A percentile compares a stretch with the other conserved stretches of the same genome.
Conservation (phyloP, 345 rosid species). For the Iberis pinnata region DNA sequence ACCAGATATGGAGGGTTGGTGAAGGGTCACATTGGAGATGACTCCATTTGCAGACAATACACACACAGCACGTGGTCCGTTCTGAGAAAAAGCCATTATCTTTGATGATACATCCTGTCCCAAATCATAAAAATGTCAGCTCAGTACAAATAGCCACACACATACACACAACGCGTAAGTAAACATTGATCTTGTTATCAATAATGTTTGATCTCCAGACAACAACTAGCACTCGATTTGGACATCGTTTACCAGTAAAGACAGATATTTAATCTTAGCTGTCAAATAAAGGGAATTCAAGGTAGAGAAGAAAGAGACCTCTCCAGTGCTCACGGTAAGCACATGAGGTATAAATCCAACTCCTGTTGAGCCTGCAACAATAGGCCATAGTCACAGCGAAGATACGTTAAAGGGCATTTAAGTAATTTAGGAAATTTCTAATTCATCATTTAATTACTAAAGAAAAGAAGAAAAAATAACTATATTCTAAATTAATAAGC, state of each 20-base stretch:
- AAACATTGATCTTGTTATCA: background rate
- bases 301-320: conserved; percentile 34
- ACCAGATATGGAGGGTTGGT: conserved; percentile 56
- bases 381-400: background rate
- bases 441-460: background rate
- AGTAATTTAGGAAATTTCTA: background rate
- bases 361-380: conserved; percentile 44
- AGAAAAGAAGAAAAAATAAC: background rate
- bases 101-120: conserved; percentile 70
- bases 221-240: background rate
- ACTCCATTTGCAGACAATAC: conserved; percentile 84
- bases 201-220: background rate
- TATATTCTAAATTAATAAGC: conserved; percentile 23
- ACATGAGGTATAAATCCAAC: conserved; percentile 71
- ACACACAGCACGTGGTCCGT: conserved; percentile 72
- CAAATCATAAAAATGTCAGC: background rate
- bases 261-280: background rate
- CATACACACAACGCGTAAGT: background rate
- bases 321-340: conserved; percentile 61
- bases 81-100: conserved; percentile 62
- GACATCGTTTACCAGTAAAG: background rate
- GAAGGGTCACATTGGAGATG: conserved; percentile 70
- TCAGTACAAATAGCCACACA: background rate
- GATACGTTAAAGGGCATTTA: conserved; percentile 14
- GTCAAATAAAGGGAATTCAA: background rate